phyloP scores from a whole-genome alignment of 352 stramenopile genomes.

The Phytopythium oedochilum region DNA sequence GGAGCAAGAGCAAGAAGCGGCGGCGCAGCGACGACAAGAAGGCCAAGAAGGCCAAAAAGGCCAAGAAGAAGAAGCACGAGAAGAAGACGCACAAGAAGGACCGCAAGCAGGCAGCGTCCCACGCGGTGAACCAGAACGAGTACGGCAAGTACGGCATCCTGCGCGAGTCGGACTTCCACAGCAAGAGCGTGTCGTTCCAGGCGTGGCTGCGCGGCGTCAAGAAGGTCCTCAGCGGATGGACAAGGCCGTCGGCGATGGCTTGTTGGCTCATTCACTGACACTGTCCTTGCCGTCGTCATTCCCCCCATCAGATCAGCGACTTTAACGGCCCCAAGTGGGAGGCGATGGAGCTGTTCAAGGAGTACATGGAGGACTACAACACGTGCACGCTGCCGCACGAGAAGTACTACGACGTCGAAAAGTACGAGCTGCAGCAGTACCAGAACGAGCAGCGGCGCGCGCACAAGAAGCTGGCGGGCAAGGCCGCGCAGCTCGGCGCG shows the following conservation, averaged over 20 bases:
- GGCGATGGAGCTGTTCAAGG: slow-evolving; percentile 87
- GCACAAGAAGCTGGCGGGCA: slow-evolving; percentile 21
- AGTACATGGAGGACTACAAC: slow-evolving; percentile 98
- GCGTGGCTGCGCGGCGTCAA: slow-evolving; percentile 94
- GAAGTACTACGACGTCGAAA: slow-evolving; percentile 98
- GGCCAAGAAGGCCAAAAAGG: slow-evolving; percentile 69
- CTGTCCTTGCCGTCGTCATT: neutral
- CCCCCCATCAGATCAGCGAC: slow-evolving; percentile 40
- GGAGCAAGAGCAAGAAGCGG: slow-evolving; percentile 24
- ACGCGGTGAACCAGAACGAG: slow-evolving; percentile 83
- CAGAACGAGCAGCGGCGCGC: slow-evolving; percentile 69
- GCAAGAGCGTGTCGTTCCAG: slow-evolving; percentile 91
- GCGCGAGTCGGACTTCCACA: slow-evolving; percentile 89
- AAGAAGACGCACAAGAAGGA: slow-evolving; percentile 51
- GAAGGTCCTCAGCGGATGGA: too few relatives aligned
- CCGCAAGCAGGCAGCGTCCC: slow-evolving; percentile 13
- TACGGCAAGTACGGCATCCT: slow-evolving; percentile 98
- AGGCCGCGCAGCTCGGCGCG: slow-evolving; percentile 13
- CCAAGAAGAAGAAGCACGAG: slow-evolving; percentile 93
- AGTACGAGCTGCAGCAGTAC: slow-evolving; percentile 96
- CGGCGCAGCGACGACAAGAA: slow-evolving; percentile 10
- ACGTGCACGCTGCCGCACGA: slow-evolving; percentile 95
- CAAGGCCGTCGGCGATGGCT: too few relatives aligned
- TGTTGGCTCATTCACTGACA: too few relatives aligned
- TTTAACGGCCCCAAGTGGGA: slow-evolving; percentile 87